A percentile compares a stretch with the other conserved stretches of the same genome.
These are phyloP conservation scores for Nymphaea colorata DNA, from an alignment of 164 flowering plant genomes.

Conservation along the genomic window DNA sequence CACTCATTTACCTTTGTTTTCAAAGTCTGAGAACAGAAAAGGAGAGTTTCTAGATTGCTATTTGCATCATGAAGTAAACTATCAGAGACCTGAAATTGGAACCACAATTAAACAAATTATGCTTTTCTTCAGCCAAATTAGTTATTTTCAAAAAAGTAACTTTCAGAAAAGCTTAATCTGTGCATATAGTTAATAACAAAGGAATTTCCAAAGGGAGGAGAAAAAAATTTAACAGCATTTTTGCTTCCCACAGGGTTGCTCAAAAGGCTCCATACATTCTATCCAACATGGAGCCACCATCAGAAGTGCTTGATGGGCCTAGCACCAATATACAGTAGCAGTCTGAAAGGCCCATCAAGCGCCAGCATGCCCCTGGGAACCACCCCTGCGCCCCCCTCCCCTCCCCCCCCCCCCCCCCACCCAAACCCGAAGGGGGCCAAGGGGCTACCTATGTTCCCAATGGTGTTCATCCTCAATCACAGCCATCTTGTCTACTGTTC, in stretches of 20 bases:
- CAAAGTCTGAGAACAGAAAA: slow-evolving; percentile 94
- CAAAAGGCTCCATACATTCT: neutral
- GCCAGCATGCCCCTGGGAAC: too few relatives aligned
- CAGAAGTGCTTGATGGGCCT: too few relatives aligned
- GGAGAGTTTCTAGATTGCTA: slow-evolving; percentile 84
- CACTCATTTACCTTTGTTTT: slow-evolving; percentile 73
- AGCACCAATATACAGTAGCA: too few relatives aligned
- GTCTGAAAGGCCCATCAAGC: too few relatives aligned
- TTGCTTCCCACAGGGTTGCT: neutral
- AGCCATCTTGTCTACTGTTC: neutral
- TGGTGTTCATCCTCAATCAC: neutral
- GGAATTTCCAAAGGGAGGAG: neutral
- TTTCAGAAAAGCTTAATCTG: neutral
- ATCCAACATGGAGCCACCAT: neutral
- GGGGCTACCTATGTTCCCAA: neutral
- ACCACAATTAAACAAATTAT: neutral
- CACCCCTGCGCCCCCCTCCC: too few relatives aligned
- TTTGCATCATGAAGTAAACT: slow-evolving; percentile 84
- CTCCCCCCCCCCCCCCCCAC: too few relatives aligned
- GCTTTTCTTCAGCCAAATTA: too few relatives aligned
- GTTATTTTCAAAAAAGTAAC: neutral
- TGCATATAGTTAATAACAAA: neutral
- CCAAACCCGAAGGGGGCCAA: neutral
- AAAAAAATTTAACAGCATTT: neutral
- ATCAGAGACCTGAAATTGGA: slow-evolving; percentile 67